These are phyloP conservation scores for Aspergillus candidus DNA, from an alignment of 2,329 filamentous ascomycete species.

Conservation along the genomic window DNA sequence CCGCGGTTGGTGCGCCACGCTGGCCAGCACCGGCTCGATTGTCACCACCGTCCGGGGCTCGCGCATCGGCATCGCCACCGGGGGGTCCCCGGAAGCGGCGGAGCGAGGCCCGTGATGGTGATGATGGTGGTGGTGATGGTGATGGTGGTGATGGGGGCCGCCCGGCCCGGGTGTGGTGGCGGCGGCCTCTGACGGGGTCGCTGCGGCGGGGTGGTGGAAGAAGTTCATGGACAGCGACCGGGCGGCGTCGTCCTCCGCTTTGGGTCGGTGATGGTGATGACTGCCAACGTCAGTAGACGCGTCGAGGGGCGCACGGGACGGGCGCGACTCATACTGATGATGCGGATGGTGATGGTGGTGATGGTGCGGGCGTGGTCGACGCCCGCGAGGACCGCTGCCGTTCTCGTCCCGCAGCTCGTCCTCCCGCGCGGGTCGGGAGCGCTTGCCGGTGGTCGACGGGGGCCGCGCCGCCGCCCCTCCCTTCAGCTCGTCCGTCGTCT, in stretches of 20 bases:
- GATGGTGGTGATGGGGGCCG: constrained; percentile 40
- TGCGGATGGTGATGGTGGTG: constrained; percentile 37
- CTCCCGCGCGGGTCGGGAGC: constrained; percentile 38
- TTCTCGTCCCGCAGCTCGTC: constrained; percentile 71
- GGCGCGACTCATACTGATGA: constrained; percentile 44
- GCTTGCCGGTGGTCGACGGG: constrained; percentile 49
- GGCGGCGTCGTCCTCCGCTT: constrained; percentile 43
- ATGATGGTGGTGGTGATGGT: constrained; percentile 34
- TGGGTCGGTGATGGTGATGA: constrained; percentile 52
- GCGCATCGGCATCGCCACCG: constrained; percentile 38
- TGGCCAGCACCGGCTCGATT: constrained; percentile 65
- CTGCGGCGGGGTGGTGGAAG: constrained; percentile 26
- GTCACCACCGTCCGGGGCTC: constrained; percentile 61
- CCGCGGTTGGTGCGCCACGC: constrained; percentile 63
- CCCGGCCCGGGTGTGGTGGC: constrained; percentile 11
- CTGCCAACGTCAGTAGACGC: constrained; percentile 14
- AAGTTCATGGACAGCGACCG: constrained; percentile 18
- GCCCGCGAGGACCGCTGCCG: constrained; percentile 35
- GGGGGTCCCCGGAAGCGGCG: constrained; percentile 14
- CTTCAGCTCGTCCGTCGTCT: constrained; percentile 35
- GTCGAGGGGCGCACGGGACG: neutral
- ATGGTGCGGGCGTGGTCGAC: constrained; percentile 29
- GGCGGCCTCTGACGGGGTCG: constrained; percentile 17
- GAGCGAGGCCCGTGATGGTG: constrained; percentile 26
- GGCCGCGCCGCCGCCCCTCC: constrained; percentile 29